Conservation (phyloP, 495 filamentous ascomycete genomes). For the Annulohypoxylon nitens region DNA sequence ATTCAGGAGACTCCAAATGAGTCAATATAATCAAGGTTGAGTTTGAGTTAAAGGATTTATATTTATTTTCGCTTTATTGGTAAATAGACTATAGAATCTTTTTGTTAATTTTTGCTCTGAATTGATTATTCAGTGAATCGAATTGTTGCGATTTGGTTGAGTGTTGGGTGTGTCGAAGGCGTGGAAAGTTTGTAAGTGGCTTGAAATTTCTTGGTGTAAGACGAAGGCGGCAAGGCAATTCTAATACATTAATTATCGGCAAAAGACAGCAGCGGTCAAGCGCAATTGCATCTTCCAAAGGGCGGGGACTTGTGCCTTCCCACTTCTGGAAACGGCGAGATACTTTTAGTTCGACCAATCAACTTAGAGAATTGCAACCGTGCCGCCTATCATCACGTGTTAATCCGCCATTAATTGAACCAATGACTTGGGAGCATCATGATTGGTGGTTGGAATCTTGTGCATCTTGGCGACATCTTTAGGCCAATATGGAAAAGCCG, state of each 20-base stretch:
- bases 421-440: constrained; percentile 38
- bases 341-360: constrained; percentile 27
- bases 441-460: constrained; percentile 38
- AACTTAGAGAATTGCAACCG: constrained; percentile 2
- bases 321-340: constrained; percentile 46
- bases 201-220: constrained; percentile 22
- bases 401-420: constrained; percentile 37
- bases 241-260: constrained; percentile 25
- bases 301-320: constrained; percentile 15
- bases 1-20: constrained; percentile 15
- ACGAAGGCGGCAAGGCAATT: constrained; percentile 24
- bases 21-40: neutral
- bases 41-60: neutral
- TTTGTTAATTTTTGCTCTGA: neutral
- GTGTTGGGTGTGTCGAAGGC: neutral
- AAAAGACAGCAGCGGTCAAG: constrained; percentile 39
- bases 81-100: neutral
- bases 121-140: constrained; percentile 10
- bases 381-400: constrained; percentile 46
- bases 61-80: neutral
- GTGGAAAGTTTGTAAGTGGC: constrained; percentile 20
- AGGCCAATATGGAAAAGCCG: constrained; percentile 15
- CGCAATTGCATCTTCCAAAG: constrained; percentile 26
- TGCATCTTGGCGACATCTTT: constrained; percentile 34
- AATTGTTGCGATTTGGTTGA: constrained; percentile 7